Evolutionary conservation across 2,329 filamentous ascomycete genomes (phyloP).

Genomic region (Camillea tinctor): DNA sequence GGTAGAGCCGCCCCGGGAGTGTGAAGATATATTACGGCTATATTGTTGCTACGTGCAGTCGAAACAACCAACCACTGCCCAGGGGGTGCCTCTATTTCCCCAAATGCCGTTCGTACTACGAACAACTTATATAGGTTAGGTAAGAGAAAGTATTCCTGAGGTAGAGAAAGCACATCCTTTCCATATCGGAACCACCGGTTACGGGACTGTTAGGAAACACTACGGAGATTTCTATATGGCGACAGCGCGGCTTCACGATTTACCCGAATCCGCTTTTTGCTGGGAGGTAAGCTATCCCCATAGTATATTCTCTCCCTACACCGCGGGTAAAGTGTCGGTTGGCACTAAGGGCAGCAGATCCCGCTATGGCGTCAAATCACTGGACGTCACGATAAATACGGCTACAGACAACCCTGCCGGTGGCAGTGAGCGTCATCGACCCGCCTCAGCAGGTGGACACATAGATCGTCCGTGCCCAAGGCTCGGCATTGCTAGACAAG

Average conservation of each 20-base stretch:
- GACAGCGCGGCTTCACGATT: not conserved
- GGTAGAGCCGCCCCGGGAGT: slow-evolving; percentile 15
- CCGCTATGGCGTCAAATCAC: not conserved
- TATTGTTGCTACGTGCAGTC: slow-evolving; percentile 9
- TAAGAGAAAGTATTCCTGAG: not conserved
- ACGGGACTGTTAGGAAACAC: not conserved
- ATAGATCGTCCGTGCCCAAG: too few species aligned
- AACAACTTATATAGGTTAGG: not conserved
- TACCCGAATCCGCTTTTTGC: not conserved
- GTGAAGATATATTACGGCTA: slow-evolving; percentile 22
- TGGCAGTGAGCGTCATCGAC: not conserved
- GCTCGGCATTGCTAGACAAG: not conserved
- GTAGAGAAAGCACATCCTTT: not conserved
- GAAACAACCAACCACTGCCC: not conserved
- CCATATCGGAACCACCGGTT: not conserved
- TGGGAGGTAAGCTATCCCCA: not conserved
- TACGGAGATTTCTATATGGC: not conserved
- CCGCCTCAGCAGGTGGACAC: too few species aligned
- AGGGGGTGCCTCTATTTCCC: not conserved
- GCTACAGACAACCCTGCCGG: not conserved
- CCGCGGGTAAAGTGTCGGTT: not conserved
- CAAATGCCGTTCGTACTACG: not conserved
- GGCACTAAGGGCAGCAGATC: not conserved
- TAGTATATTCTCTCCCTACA: not conserved
- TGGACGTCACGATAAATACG: not conserved